Conservation (phyloP, 805 yeast genomes). For the Candida sithepensis region DNA sequence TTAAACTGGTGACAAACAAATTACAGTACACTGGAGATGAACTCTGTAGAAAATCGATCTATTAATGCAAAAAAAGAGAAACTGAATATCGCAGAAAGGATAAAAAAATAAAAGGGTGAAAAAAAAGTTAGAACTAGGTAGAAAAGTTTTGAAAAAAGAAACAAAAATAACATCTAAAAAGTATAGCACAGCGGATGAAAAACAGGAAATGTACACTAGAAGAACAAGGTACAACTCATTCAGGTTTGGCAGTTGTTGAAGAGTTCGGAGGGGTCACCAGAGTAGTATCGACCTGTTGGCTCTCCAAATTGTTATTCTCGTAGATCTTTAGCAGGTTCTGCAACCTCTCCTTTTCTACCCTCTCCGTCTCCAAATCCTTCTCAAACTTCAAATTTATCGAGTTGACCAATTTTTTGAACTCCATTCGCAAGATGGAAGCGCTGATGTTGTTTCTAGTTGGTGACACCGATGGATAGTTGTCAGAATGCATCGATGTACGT, state of each 20-base stretch:
- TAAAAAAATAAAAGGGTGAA: background rate
- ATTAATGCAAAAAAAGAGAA: background rate
- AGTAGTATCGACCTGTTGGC: background rate
- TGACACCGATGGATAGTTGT: conserved; percentile 7
- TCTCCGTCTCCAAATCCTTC: conserved; percentile 52
- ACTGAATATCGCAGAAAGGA: background rate
- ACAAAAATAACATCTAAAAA: too few relatives aligned
- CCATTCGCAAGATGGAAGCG: conserved; percentile 58
- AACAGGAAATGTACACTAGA: background rate
- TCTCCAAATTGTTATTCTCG: conserved; percentile 12
- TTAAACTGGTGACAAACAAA: too few relatives aligned
- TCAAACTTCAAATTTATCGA: conserved; percentile 63
- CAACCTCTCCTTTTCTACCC: conserved; percentile 45
- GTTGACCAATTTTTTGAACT: conserved; percentile 61
- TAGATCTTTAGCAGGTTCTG: conserved; percentile 37
- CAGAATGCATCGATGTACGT: conserved; percentile 9
- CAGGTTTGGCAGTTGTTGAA: background rate
- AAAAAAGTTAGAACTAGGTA: background rate
- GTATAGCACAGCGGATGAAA: background rate
- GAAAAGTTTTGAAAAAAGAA: background rate
- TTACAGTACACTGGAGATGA: too few relatives aligned
- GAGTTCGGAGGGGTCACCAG: background rate
- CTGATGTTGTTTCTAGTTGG: conserved; percentile 28
- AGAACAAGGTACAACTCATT: background rate
- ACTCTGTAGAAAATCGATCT: too few relatives aligned